Conservation (phyloP, 2,329 filamentous ascomycete genomes). For the Pseudocercospora crystallina region DNA sequence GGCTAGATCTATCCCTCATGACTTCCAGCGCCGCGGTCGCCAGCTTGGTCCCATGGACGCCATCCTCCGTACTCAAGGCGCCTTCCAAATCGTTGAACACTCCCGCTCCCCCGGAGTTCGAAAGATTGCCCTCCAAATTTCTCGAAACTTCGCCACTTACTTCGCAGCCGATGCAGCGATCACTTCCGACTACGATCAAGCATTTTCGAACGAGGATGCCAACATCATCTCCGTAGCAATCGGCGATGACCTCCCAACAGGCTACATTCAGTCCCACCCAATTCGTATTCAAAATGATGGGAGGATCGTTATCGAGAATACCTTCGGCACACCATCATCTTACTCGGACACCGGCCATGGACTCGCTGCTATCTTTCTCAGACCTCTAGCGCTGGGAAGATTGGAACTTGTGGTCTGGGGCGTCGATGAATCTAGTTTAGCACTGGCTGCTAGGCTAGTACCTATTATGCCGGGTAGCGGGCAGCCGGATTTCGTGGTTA, state of each 20-base stretch:
- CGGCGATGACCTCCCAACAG: slow-evolving; percentile 27
- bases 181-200: slow-evolving; percentile 23
- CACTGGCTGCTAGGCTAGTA: slow-evolving; percentile 53
- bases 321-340: neutral
- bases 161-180: slow-evolving; percentile 55
- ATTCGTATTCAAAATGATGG: slow-evolving; percentile 25
- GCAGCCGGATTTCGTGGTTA: slow-evolving; percentile 58
- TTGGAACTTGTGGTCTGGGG: slow-evolving; percentile 61
- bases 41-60: slow-evolving; percentile 57
- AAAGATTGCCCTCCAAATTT: slow-evolving; percentile 53
- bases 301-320: slow-evolving; percentile 12
- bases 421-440: slow-evolving; percentile 46
- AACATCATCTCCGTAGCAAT: slow-evolving; percentile 48
- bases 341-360: slow-evolving; percentile 25
- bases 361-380: slow-evolving; percentile 53
- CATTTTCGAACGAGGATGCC: slow-evolving; percentile 6
- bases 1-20: neutral
- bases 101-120: slow-evolving; percentile 26
- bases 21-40: slow-evolving; percentile 41
- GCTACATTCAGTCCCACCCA: slow-evolving; percentile 30
- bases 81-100: slow-evolving; percentile 44
- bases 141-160: slow-evolving; percentile 59
- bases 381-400: slow-evolving; percentile 47
- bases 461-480: slow-evolving; percentile 58
- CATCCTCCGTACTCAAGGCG: slow-evolving; percentile 50